Evolutionary conservation across 2,329 filamentous ascomycete genomes (phyloP).

Genomic region (Atkinsonella hypoxylon): DNA sequence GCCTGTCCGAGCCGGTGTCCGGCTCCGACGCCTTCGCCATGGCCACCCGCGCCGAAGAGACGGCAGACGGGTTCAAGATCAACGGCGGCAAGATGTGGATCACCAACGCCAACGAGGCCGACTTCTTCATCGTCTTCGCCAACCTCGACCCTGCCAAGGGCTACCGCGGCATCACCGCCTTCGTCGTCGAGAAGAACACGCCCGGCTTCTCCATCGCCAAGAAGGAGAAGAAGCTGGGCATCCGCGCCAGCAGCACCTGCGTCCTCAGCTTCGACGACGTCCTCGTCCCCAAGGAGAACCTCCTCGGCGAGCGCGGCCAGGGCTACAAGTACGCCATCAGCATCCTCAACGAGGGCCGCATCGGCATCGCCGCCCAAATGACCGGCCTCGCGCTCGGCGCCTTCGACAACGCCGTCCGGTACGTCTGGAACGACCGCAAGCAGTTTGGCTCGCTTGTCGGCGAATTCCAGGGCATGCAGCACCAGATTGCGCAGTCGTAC

Average conservation of each 20-base stretch:
- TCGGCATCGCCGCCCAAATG: conserved; percentile 98
- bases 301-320: conserved; percentile 78
- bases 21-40: conserved; percentile 95
- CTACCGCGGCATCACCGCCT: conserved; percentile 95
- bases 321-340: conserved; percentile 98
- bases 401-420: conserved; percentile 84
- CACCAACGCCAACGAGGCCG: conserved; percentile 89
- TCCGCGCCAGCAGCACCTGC: conserved; percentile 90
- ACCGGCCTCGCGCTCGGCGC: conserved; percentile 89
- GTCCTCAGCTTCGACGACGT: conserved; percentile 97
- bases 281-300: conserved; percentile 73
- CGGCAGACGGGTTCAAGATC: conserved; percentile 72
- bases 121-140: conserved; percentile 95
- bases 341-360: conserved; percentile 88
- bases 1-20: conserved; percentile 81
- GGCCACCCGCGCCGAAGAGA: conserved; percentile 80
- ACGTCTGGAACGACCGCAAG: conserved; percentile 96
- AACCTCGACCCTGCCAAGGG: conserved; percentile 86
- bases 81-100: conserved; percentile 99
- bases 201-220: conserved; percentile 92
- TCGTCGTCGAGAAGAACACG: conserved; percentile 82
- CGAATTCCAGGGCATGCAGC: conserved; percentile 98
- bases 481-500: conserved; percentile 93
- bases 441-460: conserved; percentile 91
- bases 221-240: conserved; percentile 99